These are phyloP conservation scores for Shiraia sp. DNA, from an alignment of 2,329 filamentous ascomycete species.

Conservation along the genomic window DNA sequence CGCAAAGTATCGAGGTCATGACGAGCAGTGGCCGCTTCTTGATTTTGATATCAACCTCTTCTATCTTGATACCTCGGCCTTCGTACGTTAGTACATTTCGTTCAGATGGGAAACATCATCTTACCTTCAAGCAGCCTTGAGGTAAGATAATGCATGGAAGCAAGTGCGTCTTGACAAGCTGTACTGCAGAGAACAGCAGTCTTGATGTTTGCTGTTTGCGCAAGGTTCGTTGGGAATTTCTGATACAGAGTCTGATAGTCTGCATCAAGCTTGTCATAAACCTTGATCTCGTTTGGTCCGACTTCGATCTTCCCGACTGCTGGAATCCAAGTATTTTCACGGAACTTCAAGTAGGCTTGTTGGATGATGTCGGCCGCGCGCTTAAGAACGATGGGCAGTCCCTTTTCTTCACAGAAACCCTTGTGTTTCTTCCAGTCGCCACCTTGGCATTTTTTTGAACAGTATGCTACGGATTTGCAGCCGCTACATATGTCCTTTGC, in stretches of 20 bases:
- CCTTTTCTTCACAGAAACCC: neutral
- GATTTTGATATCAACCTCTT: too few species aligned
- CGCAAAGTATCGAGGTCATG: too few species aligned
- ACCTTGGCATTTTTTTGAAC: constrained; percentile 3
- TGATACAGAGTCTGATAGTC: neutral
- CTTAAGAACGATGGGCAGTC: constrained; percentile 2
- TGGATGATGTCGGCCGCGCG: constrained; percentile 3
- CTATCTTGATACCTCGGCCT: too few species aligned
- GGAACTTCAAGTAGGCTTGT: constrained; percentile 7
- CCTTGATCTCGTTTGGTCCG: neutral
- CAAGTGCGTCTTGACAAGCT: constrained; percentile 3
- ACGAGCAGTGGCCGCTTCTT: too few species aligned
- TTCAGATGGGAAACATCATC: neutral
- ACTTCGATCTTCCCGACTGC: neutral
- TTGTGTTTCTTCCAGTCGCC: constrained; percentile 6
- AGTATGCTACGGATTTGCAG: constrained; percentile 5
- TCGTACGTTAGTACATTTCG: too few species aligned
- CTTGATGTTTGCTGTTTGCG: neutral
- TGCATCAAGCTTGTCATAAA: neutral
- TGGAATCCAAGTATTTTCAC: constrained; percentile 6
- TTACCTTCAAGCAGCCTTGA: neutral
- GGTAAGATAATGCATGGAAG: neutral
- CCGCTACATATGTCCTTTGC: constrained; percentile 2
- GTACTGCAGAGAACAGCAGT: neutral
- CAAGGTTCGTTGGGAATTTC: constrained; percentile 1